Percentiles rank a stretch among this genome's conserved stretches.
phyloP scores from a whole-genome alignment of 306 rosid species.

The Dalbergia oliveri region DNA sequence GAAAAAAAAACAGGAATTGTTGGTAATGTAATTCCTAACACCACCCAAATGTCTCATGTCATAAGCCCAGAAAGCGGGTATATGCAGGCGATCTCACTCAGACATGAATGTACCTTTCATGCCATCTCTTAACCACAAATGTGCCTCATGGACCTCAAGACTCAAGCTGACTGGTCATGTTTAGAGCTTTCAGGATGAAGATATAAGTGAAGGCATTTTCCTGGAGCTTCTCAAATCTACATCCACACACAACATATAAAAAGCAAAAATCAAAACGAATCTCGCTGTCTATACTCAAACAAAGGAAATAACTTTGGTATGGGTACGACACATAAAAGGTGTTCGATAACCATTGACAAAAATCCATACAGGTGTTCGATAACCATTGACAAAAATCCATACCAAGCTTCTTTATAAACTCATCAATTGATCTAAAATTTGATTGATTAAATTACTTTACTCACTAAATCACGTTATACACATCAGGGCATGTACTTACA shows the following conservation, averaged over 20 bases:
- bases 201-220: slow-evolving; percentile 79
- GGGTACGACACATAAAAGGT: background rate
- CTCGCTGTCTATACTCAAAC: background rate
- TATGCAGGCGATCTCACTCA: background rate
- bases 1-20: background rate
- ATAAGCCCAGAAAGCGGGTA: background rate
- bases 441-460: slow-evolving; percentile 1
- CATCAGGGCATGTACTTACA: background rate
- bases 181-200: slow-evolving; percentile 69
- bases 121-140: slow-evolving; percentile 13
- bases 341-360: slow-evolving; percentile 7
- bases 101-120: background rate
- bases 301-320: slow-evolving; percentile 5
- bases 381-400: slow-evolving; percentile 6
- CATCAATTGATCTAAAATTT: slow-evolving; percentile 1
- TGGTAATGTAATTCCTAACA: background rate
- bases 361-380: background rate
- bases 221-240: slow-evolving; percentile 89
- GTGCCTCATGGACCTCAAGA: background rate
- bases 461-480: slow-evolving; percentile 2
- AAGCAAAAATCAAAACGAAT: background rate
- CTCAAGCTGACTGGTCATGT: slow-evolving; percentile 52
- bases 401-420: slow-evolving; percentile 8
- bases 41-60: background rate
- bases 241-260: slow-evolving; percentile 27